Evolutionary conservation across 1,284 basidiomycete species (phyloP), one percentile per base, ranked within the genome.

Genomic region (Xerocomus amazonicus): DNA sequence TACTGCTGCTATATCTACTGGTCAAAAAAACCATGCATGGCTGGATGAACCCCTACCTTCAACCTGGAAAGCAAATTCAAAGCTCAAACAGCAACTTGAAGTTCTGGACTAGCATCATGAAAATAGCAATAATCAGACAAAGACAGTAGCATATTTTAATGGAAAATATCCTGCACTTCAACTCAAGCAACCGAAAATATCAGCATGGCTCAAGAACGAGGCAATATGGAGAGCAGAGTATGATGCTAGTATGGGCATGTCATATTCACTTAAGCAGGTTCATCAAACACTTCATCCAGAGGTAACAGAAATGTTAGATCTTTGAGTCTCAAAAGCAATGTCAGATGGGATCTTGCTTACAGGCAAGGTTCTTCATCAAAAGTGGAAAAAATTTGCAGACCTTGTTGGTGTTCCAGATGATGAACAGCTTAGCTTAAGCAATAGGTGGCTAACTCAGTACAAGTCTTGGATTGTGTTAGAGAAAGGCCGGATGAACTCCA

Each of bases 271-370:
- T 4, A 59, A 59, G 12, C 0, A 2, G 2, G 1, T 54, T 0
- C 1, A 9, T 35, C 50, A 60, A 10, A 61, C 40, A 0, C 16
- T 39, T 1, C 50, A 60, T 43, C 42, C 47, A 0, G 36, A 59
- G 0, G 41, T 59, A 0, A 57, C n/a, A 0, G 47, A 59, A 1
- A 59, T 60, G 56, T 2, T 58, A 2, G 51, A 60, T 3, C 36
- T 60, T 0, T 60, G 58, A 48, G 31, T 60, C 0, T 44, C 19
- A 0, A 56, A 59, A 14, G 57, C 31, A 1, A 56, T 59, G 50
- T 43, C n/a, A 0, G 39, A 56, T 2, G 7, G 13, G 0, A 0
- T 59, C 0, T 4, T 55, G 1, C 26, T 57, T 0, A 55, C 29
- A 4, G 40, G 52, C 0, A 12, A 57, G 0, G 31, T 59, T 14